A percentile compares a stretch with the other conserved stretches of the same genome.
phyloP scores from a whole-genome alignment of 805 yeast species.

The Lachancea dasiensis region DNA sequence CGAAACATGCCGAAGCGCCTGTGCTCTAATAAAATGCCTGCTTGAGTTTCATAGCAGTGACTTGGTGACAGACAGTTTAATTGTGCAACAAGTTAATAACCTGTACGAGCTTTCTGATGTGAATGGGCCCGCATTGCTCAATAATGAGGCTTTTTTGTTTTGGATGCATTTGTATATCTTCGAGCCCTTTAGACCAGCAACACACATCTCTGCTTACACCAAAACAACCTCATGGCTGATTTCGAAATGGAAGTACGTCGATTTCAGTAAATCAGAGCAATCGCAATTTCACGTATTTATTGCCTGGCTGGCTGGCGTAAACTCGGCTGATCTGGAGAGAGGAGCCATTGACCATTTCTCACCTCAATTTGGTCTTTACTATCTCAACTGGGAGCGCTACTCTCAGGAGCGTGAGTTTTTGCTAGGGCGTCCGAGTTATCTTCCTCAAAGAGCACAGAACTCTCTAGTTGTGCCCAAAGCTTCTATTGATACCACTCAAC shows the following conservation, averaged over 20 bases:
- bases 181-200: constrained; percentile 32
- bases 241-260: constrained; percentile 39
- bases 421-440: constrained; percentile 4
- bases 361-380: neutral
- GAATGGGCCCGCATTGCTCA: constrained; percentile 51
- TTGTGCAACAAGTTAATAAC: constrained; percentile 43
- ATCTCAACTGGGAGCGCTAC: constrained; percentile 11
- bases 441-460: neutral
- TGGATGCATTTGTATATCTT: constrained; percentile 45
- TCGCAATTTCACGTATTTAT: constrained; percentile 33
- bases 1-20: constrained; percentile 21
- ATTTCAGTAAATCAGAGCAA: constrained; percentile 12
- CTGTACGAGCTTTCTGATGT: constrained; percentile 49
- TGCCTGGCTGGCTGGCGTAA: constrained; percentile 38
- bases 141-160: constrained; percentile 44
- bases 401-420: constrained; percentile 16
- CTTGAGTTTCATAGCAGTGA: constrained; percentile 16
- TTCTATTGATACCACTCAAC: constrained; percentile 1
- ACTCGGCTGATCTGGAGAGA: neutral
- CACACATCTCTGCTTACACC: constrained; percentile 25
- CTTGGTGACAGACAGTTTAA: constrained; percentile 33
- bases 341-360: neutral
- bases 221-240: constrained; percentile 47
- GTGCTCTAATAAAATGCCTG: constrained; percentile 18
- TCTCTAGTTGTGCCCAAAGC: neutral